phyloP scores from a whole-genome alignment of 306 rosid genomes.

The Lupinus albus region DNA sequence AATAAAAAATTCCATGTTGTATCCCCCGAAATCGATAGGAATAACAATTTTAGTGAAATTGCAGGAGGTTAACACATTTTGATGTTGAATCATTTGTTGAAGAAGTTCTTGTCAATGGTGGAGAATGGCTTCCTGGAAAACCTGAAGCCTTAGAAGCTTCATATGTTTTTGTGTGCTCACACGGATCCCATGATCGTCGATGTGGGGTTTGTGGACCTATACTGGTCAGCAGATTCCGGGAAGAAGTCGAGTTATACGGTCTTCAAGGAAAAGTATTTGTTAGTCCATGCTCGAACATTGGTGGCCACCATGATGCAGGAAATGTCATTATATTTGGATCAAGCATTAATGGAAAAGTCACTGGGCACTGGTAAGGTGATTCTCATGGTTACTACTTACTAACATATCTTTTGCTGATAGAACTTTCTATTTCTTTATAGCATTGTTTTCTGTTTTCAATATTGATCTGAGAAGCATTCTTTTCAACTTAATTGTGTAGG shows the following conservation, averaged over 20 bases:
- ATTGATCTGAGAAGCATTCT: conserved; percentile 4
- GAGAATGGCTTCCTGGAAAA: conserved; percentile 89
- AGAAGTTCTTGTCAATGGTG: conserved; percentile 94
- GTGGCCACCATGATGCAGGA: conserved; percentile 91
- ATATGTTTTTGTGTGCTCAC: conserved; percentile 82
- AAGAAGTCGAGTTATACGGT: conserved; percentile 68
- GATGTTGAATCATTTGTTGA: conserved; percentile 94
- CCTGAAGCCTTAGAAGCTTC: conserved; percentile 78
- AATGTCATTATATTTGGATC: conserved; percentile 80
- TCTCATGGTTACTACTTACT: background rate
- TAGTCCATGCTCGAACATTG: conserved; percentile 95
- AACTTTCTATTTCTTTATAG: conserved; percentile 8
- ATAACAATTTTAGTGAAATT: conserved; percentile 31
- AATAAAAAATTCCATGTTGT: background rate
- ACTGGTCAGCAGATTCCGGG: conserved; percentile 71
- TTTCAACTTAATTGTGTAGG: conserved; percentile 50
- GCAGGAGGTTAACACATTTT: conserved; percentile 94
- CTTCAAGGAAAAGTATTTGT: conserved; percentile 81
- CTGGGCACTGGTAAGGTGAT: conserved; percentile 81
- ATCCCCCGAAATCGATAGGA: background rate
- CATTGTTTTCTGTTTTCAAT: conserved; percentile 31
- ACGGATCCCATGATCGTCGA: conserved; percentile 87
- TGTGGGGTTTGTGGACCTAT: conserved; percentile 96
- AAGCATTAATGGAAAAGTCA: conserved; percentile 59
- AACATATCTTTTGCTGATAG: conserved; percentile 4